Conservation (phyloP, 441 rosid genomes). For the Adansonia grandidieri region DNA sequence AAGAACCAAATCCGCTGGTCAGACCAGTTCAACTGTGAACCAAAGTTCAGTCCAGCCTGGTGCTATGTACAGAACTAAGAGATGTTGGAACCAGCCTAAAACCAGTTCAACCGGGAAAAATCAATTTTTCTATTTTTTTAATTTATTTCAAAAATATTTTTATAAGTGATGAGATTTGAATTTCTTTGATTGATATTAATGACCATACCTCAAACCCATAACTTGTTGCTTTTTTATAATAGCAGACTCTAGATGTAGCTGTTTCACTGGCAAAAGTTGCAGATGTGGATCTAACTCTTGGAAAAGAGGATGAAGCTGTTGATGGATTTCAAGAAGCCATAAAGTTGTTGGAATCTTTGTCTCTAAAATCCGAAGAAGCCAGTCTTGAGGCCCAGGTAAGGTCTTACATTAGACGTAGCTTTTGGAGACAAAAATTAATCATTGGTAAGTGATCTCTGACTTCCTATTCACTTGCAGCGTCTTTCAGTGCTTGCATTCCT, state of each 20-base stretch:
- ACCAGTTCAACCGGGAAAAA: too few species aligned
- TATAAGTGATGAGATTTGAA: too few species aligned
- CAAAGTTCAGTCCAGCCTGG: too few species aligned
- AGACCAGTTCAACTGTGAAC: too few species aligned
- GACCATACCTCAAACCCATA: neutral
- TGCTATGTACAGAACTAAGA: too few species aligned
- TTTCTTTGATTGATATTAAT: too few species aligned
- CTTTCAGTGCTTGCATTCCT: slow-evolving; percentile 82
- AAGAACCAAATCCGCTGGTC: too few species aligned
- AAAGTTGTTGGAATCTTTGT: slow-evolving; percentile 68
- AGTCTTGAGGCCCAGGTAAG: slow-evolving; percentile 79
- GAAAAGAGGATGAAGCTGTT: slow-evolving; percentile 62
- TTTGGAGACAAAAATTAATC: neutral
- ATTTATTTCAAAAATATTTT: too few species aligned
- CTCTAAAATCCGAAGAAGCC: slow-evolving; percentile 68
- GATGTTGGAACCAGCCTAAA: too few species aligned
- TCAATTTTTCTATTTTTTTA: too few species aligned
- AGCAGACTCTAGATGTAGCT: slow-evolving; percentile 81
- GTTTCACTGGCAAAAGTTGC: slow-evolving; percentile 95
- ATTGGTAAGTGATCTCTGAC: neutral
- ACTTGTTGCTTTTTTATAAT: slow-evolving; percentile 4
- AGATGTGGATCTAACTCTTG: slow-evolving; percentile 76
- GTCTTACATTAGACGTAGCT: slow-evolving; percentile 20
- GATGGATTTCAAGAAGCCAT: slow-evolving; percentile 85
- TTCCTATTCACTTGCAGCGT: slow-evolving; percentile 52